These are phyloP conservation scores for Chytriomyces sp. DNA, from an alignment of 192 early-diverging fungal species.

Conservation along the genomic window DNA sequence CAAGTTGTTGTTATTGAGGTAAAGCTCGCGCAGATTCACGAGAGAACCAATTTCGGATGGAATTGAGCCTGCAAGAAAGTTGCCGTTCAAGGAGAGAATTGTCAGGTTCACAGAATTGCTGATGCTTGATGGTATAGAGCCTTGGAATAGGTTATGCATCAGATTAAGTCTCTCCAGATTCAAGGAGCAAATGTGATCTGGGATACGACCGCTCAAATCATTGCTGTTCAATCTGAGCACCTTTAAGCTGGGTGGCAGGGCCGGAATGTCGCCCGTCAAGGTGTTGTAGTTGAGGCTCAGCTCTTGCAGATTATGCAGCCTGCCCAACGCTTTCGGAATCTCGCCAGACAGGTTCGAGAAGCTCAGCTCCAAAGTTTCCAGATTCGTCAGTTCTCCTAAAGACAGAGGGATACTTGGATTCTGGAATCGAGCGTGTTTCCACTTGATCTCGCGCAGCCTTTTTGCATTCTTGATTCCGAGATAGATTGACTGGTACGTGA, in stretches of 20 bases:
- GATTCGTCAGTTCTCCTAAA: not conserved
- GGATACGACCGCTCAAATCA: not conserved
- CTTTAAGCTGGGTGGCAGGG: not conserved
- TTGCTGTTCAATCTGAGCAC: not conserved
- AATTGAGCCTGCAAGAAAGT: not conserved
- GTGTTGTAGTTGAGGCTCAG: slow-evolving; percentile 23
- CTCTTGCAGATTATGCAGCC: slow-evolving; percentile 8
- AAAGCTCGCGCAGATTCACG: not conserved
- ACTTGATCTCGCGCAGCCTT: not conserved
- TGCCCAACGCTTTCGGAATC: slow-evolving; percentile 8
- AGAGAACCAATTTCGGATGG: not conserved
- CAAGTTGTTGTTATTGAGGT: not conserved
- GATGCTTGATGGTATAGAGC: not conserved
- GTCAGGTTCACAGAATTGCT: not conserved
- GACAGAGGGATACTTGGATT: not conserved
- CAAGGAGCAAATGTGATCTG: not conserved
- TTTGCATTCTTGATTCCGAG: not conserved
- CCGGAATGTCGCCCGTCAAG: slow-evolving; percentile 25
- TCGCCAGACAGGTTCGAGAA: not conserved
- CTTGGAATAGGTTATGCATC: slow-evolving; percentile 18
- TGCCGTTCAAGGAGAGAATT: not conserved
- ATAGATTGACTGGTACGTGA: not conserved
- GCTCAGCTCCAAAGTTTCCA: not conserved
- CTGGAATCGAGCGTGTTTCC: not conserved
- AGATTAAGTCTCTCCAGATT: slow-evolving; percentile 22